Evolutionary conservation across 1,284 basidiomycete species (phyloP), one percentile per base, ranked within the genome.

Genomic region (Exobasidium cylindrosporum): DNA sequence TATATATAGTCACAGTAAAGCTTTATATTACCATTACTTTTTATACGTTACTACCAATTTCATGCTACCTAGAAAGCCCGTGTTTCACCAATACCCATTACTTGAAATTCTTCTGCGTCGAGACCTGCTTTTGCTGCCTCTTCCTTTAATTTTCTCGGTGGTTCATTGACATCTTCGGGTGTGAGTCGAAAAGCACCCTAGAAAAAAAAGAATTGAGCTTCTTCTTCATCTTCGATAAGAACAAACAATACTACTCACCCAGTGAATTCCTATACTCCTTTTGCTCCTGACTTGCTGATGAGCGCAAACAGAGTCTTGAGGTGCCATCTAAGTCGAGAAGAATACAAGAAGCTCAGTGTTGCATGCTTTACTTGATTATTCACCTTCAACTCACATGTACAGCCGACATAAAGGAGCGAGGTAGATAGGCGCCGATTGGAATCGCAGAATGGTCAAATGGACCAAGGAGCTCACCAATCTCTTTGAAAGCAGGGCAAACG

Each of bases 361-460:
- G 11, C 24, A 54, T 23, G 50, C 50, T 17, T 17, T 40, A 17
- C 17, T n/a, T n/a, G n/a, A n/a, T n/a, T n/a, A n/a, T n/a, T n/a
- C n/a, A n/a, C n/a, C n/a, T n/a, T 10, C 35, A 17, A 60, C 54
- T 50, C 54, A 60, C 35, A 40, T 73, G 70, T 32, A 73, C 40
- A 11, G 68, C 63, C 46, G 66, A 68, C 71, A 73, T 73, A 31
- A 67, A 57, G 43, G 59, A 81, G n/a, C 72, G 58, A 0, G 73
- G 71, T 29, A 66, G 45, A 53, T 73, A 75, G 40, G 73, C 73
- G 4, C 73, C 73, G 26, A 74, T 74, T 4, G 73, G 72, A 26
- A 75, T 74, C 7, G 72, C 49, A 1, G 60, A 54, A 0, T 72
- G 61, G 45, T 75, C 73, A 29, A 75, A 73, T 0, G 73, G 73